Base-by-base conservation (phyloP, 345 rosid genomes). In the Brassica rapa region DNA sequence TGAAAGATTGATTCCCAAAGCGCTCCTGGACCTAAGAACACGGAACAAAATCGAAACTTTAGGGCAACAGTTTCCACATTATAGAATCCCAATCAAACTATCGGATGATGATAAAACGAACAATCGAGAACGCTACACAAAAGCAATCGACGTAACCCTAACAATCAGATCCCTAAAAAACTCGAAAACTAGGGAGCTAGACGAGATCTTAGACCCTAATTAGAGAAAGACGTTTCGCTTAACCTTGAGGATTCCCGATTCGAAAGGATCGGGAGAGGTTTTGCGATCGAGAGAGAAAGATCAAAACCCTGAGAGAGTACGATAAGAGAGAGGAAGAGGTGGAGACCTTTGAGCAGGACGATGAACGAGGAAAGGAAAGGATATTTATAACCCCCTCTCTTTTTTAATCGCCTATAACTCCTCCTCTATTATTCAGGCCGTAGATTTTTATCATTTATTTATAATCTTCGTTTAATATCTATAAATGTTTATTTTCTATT, bases 171-270 rank as follows among this genome's bases (percentile, higher is more conserved):
- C 19, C 53, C 16, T 46, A 49, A 46, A 46, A 43, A 43, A 43
- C 14, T 41, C 53, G 53, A 43, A 62, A 14, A 5, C 43, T 15
- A 1, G 43, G 16, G 23, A 41, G 25, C 23, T 35, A 35, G 51
- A 46, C 3, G 33, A 75, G 83, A 80, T 80, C 72, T 14, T 80
- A 75, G 71, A 81, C 80, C 83, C 77, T 81, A 75, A 75, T 71
- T 46, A 21, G 8, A 66, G 5, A 19, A 57, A 59, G 1, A 10
- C 33, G 21, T 57, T 59, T 66, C 72, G 8, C 70, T 8, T 19
- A 1, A 49, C 35, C 68, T 63, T 56, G 69, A 32, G 6, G 71
- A 68, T 59, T 61, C 37, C 33, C 59, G 67, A 80, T 43, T 70
- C 51, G 16, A 46, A 7, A 49, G 65, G 70, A 70, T 64, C 83